Base-by-base conservation (phyloP, 306 rosid species). In the Vigna radiata region DNA sequence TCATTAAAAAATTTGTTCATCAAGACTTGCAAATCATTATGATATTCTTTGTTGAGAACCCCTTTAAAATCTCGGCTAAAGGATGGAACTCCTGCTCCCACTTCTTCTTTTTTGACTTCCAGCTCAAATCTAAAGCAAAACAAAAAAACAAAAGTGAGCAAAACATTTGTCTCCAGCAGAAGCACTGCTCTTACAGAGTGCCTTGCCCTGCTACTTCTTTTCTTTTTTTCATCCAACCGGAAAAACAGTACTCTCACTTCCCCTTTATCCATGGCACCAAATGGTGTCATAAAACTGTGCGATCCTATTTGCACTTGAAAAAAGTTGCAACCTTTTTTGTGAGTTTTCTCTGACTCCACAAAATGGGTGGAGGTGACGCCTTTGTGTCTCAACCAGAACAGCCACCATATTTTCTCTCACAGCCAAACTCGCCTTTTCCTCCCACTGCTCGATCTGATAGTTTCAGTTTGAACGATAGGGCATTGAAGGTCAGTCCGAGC, bases 401-500 rank as follows among this genome's bases (percentile, higher is more conserved):
- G 19, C 83, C 91, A 4, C 79, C 90, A 0, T 66, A 70, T 68
- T 56, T 74, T 53, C 67, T 84, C 55, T 36, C 83, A 47, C 79
- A 47, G n/a, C 85, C 85, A 43, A 77, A 73, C 11, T 88, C 83
- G 46, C 84, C 87, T 19, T 81, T 76, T 36, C 47, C 77, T 2
- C 37, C 83, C 36, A 59, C 59, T 36, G 10, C 76, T 48, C 84
- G 89, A 77, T 82, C 93, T 44, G 80, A 76, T 54, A 18, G 54
- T n/a, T 79, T 89, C 83, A 81, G 68, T 82, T 85, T 86, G 29
- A 85, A 85, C 48, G 88, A 83, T 78, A 87, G 73, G 64, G 88
- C 92, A 10, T 72, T 77, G 11, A 82, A 72, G 82, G 86, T 82
- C 17, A 92, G 93, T 82, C 99, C 99, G 0, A 87, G 96, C 58